phyloP scores from a whole-genome alignment of 495 filamentous ascomycete genomes.

The Aspergillus coremiiformis region DNA sequence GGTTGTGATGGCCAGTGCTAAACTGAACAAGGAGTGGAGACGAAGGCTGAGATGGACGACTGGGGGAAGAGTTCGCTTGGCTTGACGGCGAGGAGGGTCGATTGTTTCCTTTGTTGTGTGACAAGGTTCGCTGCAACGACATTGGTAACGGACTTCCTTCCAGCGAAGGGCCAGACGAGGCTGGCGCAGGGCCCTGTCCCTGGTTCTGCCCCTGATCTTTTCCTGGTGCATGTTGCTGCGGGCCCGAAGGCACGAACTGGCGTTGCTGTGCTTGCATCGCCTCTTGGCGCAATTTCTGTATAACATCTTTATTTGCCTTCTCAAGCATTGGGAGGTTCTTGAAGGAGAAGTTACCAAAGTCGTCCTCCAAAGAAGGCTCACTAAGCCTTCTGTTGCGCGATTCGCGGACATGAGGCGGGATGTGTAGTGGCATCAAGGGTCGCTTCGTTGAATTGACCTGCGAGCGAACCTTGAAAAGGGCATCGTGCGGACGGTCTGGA shows the following conservation, averaged over 20 bases:
- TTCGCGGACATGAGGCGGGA: constrained; percentile 85
- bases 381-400: constrained; percentile 79
- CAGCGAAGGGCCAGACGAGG: constrained; percentile 53
- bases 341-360: constrained; percentile 94
- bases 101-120: constrained; percentile 64
- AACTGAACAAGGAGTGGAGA: constrained; percentile 92
- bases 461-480: constrained; percentile 78
- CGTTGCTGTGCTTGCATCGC: constrained; percentile 61
- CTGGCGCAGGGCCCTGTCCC: constrained; percentile 18
- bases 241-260: constrained; percentile 15
- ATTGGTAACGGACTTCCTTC: constrained; percentile 82
- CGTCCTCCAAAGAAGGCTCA: constrained; percentile 80
- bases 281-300: constrained; percentile 88
- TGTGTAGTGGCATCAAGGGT: constrained; percentile 87
- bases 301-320: constrained; percentile 97
- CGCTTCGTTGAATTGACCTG: constrained; percentile 81
- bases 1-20: constrained; percentile 63
- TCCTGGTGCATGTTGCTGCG: constrained; percentile 6
- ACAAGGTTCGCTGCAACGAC: constrained; percentile 76
- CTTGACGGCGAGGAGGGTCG: constrained; percentile 81
- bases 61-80: constrained; percentile 79
- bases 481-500: constrained; percentile 84
- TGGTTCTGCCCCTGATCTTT: neutral
- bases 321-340: constrained; percentile 96
- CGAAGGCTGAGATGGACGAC: constrained; percentile 81